Percentiles rank a stretch among this genome's conserved stretches.
These are phyloP conservation scores for Prasinococcaceae sp. DNA, from an alignment of 139 green algal genomes.

Conservation along the genomic window DNA sequence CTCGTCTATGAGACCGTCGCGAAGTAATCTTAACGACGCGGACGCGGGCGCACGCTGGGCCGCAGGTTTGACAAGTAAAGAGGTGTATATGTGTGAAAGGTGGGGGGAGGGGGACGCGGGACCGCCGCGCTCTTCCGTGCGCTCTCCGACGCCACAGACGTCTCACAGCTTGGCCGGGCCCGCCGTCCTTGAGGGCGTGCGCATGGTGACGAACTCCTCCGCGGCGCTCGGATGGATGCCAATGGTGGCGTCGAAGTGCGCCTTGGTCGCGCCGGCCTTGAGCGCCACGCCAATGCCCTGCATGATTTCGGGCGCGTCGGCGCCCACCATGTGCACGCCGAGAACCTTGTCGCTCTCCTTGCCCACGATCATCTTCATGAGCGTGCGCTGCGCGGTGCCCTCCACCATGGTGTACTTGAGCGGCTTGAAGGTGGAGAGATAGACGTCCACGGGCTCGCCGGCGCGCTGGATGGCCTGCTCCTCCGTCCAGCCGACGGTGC, in stretches of 20 bases:
- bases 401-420: constrained; percentile 92
- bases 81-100: no score
- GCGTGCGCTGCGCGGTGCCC: constrained; percentile 48
- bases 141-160: no score
- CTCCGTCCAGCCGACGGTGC: constrained; percentile 74
- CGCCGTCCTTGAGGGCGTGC: constrained; percentile 18
- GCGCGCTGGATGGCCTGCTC: constrained; percentile 47
- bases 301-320: constrained; percentile 72
- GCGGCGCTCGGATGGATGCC: constrained; percentile 78
- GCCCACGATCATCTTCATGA: constrained; percentile 65
- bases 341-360: constrained; percentile 50
- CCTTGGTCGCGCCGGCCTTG: constrained; percentile 78
- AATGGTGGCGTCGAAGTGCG: constrained; percentile 71
- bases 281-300: constrained; percentile 76
- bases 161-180: constrained; percentile 10
- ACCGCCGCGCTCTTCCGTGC: no score
- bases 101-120: no score
- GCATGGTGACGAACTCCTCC: constrained; percentile 95
- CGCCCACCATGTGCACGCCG: constrained; percentile 83
- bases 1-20: no score
- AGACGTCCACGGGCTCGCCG: constrained; percentile 66
- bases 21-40: no score
- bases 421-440: constrained; percentile 70
- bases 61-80: no score
- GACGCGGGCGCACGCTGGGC: no score